Base-by-base conservation (phyloP, 208 protist species). In the Blechomonas ayalai region DNA sequence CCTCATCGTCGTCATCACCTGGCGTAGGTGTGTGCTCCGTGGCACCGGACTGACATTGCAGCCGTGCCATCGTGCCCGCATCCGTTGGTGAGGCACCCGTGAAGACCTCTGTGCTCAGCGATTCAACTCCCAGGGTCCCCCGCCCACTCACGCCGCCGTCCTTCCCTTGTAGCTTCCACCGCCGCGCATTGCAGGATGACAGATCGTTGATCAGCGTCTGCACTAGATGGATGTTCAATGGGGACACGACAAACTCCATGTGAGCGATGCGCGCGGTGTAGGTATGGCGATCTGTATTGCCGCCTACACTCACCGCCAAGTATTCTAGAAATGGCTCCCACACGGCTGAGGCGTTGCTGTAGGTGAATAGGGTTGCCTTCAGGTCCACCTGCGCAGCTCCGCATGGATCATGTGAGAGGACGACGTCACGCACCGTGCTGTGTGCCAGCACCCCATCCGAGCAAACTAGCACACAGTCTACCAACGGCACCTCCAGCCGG, bases 281-380 rank as follows among this genome's bases (percentile, higher is more conserved):
- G 44, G 72, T 45, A 48, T 78, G 67, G 23, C 67, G 63, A 31
- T 64, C 65, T 9, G 68, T 46, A 37, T 74, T 79, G 46, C 76
- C 84, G 0, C 53, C 56, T 37, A 81, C 41, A 36, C 26, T 52
- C 5, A 35, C 52, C 19, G 74, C 66, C 32, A 92, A 62, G 24
- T 59, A 37, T 61, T 92, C 84, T n/a, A 92, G 46, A 10, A 84
- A 58, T 27, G 84, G 84, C 57, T 92, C 84, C 84, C 84, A 92
- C 16, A 92, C 68, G 16, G 69, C 69, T 12, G 77, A 72, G 23
- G 58, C 48, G 41, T 84, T 73, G 63, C 71, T 92, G 45, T 87
- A 72, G 52, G 74, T 76, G 61, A 71, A 69, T 27, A 89, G 37
- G 10, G 70, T 70, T 18, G 62, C 52, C 22, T 55, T 59, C 59